phyloP scores from a whole-genome alignment of 2,329 filamentous ascomycete genomes.

The Metarhizium rileyi region DNA sequence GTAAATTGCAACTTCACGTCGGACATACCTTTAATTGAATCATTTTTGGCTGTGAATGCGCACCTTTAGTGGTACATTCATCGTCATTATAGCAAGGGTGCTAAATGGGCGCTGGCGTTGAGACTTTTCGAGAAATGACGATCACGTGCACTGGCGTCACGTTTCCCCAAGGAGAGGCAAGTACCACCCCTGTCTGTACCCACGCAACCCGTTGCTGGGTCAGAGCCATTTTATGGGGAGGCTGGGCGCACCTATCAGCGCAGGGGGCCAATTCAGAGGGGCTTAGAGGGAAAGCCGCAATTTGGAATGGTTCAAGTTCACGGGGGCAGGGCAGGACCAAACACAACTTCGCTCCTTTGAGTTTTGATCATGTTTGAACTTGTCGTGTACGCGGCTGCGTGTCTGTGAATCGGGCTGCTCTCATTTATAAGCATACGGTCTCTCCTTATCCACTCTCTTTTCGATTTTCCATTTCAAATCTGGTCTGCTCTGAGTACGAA shows the following conservation, averaged over 20 bases:
- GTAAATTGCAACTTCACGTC: neutral
- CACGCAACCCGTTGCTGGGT: constrained; percentile 18
- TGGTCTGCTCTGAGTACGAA: neutral
- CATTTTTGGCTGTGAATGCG: constrained; percentile 47
- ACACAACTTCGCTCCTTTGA: constrained; percentile 1
- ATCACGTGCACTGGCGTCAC: constrained; percentile 6
- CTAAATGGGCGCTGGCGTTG: neutral
- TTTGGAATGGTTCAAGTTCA: constrained; percentile 2
- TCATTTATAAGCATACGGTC: neutral
- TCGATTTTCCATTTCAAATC: neutral
- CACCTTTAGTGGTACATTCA: neutral
- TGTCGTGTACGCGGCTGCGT: neutral
- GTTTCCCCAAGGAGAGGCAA: neutral
- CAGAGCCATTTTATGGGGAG: constrained; percentile 15
- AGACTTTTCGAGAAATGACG: neutral
- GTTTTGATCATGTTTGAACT: constrained; percentile 3
- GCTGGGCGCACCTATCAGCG: neutral
- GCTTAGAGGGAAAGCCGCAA: neutral
- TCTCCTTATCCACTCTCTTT: neutral
- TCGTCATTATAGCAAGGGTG: neutral
- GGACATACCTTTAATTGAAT: constrained; percentile 72
- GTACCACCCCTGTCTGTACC: neutral
- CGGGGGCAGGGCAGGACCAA: neutral
- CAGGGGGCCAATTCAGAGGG: neutral
- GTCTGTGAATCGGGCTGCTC: neutral